Evolutionary conservation across 2,329 filamentous ascomycete genomes (phyloP), one percentile per base, ranked within the genome.

Genomic region (Penicillium occitanis): DNA sequence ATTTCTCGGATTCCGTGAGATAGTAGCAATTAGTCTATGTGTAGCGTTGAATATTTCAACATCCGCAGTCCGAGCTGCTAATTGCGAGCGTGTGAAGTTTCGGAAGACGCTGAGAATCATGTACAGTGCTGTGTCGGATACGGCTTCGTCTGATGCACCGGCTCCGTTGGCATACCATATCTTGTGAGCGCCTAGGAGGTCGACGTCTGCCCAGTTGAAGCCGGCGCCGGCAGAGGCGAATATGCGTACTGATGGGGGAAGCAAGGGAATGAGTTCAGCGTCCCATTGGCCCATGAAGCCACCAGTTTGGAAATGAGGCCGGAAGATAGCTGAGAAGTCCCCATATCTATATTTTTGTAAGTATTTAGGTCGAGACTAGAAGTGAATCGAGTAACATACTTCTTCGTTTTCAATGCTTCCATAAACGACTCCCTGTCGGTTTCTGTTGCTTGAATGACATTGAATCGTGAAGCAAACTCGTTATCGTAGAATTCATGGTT

Each of bases 61-160:
- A 63, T 81, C 76, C 17, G 78, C 74, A 2, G 80, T 79, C 2
- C 82, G 75, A 0, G 88, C 88, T 1, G 87, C 86, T 1, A 81
- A 73, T 61, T 86, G 83, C 68, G 85, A 88, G 86, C 88, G 91
- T 1, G 86, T 82, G 13, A 92, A 83, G 55, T 86, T 83, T 61
- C 90, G 87, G 79, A 91, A 92, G 14, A 86, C 87, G 8, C 86
- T 85, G 60, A 93, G 85, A 70, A 92, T 86, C 70, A 90, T 84
- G 72, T 87, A 88, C 48, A 91, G 81, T 19, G 88, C 87, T 68
- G 90, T 87, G 75, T 92, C 90, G 61, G 90, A 89, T 1, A 92
- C 90, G 4, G 89, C 87, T 72, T 92, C 90, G 6, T 88, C 88
- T 42, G 88, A 89, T 0, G 90, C 89, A 1, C 87, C 83, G 1